Evolutionary conservation across 345 rosid genomes (phyloP).

Genomic region (Clausena lansium): DNA sequence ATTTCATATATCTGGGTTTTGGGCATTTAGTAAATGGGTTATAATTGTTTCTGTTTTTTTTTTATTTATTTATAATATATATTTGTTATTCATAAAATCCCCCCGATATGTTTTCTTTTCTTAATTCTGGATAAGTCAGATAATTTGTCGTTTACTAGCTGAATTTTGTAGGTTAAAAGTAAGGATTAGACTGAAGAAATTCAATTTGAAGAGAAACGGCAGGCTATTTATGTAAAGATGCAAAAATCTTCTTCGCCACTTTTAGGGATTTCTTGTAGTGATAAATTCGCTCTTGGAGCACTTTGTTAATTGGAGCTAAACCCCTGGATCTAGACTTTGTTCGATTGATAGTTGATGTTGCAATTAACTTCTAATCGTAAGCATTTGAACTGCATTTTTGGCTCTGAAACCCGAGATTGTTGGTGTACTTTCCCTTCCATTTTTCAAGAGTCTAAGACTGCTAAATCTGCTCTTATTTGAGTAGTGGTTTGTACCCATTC

Average conservation of each 20-base stretch:
- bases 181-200: neutral
- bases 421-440: neutral
- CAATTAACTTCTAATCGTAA: neutral
- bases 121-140: neutral
- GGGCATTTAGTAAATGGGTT: neutral
- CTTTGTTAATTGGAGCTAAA: neutral
- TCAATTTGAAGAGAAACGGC: neutral
- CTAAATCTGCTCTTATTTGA: too few species aligned
- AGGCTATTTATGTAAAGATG: neutral
- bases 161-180: neutral
- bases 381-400: conserved; percentile 1
- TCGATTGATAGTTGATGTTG: neutral
- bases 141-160: neutral
- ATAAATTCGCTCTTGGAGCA: neutral
- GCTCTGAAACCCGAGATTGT: neutral
- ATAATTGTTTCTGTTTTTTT: neutral
- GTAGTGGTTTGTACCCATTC: neutral
- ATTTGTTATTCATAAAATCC: neutral
- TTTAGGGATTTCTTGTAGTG: neutral
- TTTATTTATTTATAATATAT: neutral
- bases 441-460: neutral
- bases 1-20: neutral
- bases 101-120: neutral
- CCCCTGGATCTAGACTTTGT: neutral
- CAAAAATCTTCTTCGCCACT: neutral